phyloP scores from a whole-genome alignment of 2,329 filamentous ascomycete species.

The Alternaria ethzedia region DNA sequence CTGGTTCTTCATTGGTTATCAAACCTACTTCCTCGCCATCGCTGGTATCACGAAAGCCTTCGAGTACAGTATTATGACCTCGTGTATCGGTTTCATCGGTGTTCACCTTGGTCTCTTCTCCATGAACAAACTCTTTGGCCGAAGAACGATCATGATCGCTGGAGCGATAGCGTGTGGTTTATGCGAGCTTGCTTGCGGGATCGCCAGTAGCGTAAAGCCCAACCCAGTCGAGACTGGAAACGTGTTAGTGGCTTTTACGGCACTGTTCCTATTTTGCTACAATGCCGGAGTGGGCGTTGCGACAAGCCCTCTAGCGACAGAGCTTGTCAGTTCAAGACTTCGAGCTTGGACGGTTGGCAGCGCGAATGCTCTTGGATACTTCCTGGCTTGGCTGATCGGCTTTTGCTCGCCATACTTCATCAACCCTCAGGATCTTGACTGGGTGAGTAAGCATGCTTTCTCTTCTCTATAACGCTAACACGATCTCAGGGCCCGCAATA shows the following conservation, averaged over 20 bases:
- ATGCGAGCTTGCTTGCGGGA: slow-evolving; percentile 55
- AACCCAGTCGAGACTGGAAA: slow-evolving; percentile 31
- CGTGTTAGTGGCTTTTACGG: slow-evolving; percentile 43
- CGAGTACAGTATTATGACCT: slow-evolving; percentile 59
- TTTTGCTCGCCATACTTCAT: slow-evolving; percentile 51
- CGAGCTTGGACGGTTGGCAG: slow-evolving; percentile 46
- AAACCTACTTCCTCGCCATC: slow-evolving; percentile 53
- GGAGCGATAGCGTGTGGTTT: slow-evolving; percentile 54
- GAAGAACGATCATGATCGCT: slow-evolving; percentile 56
- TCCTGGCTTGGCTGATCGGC: slow-evolving; percentile 45
- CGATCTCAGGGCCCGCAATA: slow-evolving; percentile 26
- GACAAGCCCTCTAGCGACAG: slow-evolving; percentile 40
- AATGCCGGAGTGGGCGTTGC: slow-evolving; percentile 44
- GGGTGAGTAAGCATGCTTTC: slow-evolving; percentile 35
- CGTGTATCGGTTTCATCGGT: slow-evolving; percentile 57
- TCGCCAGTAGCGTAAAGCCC: slow-evolving; percentile 36
- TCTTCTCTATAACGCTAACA: background rate
- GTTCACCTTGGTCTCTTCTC: slow-evolving; percentile 58
- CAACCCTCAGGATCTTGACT: slow-evolving; percentile 46
- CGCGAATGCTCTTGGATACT: slow-evolving; percentile 43
- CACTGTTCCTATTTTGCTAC: slow-evolving; percentile 47
- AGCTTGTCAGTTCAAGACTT: slow-evolving; percentile 41
- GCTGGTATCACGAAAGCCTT: slow-evolving; percentile 48
- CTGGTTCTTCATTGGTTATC: slow-evolving; percentile 60
- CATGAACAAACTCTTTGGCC: slow-evolving; percentile 56